These are phyloP conservation scores for Colletotrichum lentis DNA, from an alignment of 2,329 filamentous ascomycete genomes.

Conservation along the genomic window DNA sequence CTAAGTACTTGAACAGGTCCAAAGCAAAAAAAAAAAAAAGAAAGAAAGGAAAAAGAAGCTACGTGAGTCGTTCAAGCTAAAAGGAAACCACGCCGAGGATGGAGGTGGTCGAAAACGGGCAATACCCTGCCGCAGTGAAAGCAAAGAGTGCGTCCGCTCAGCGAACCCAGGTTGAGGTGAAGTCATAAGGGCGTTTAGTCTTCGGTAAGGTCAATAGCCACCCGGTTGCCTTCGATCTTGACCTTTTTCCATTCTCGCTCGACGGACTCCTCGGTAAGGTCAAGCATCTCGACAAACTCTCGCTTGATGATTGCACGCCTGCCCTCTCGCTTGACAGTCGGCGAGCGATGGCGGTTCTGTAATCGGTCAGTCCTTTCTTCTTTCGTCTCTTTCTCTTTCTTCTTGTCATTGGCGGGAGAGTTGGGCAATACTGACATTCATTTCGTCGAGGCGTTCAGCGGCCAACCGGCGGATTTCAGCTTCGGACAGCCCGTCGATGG, in stretches of 20 bases:
- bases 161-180: neutral
- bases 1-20: no score
- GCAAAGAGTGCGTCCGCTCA: neutral
- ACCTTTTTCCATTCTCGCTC: constrained; percentile 37
- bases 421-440: constrained; percentile 22
- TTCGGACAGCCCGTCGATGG: constrained; percentile 27
- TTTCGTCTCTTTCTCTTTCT: no score
- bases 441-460: constrained; percentile 27
- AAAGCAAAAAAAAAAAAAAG: neutral
- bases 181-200: constrained; percentile 11
- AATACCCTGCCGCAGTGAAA: neutral
- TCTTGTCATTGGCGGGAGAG: neutral
- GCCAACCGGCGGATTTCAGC: constrained; percentile 35
- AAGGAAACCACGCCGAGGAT: neutral
- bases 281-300: constrained; percentile 31
- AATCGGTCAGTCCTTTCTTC: neutral
- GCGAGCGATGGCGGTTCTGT: constrained; percentile 13
- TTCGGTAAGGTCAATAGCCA: constrained; percentile 38
- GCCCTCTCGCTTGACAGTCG: constrained; percentile 27
- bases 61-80: no score
- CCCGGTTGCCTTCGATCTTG: constrained; percentile 26
- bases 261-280: constrained; percentile 29
- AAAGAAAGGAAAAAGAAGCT: neutral
- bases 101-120: no score
- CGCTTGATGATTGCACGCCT: constrained; percentile 27